Evolutionary conservation across 208 protist genomes (phyloP), one percentile per base, ranked within the genome.

Genomic region (Trypanosoma grayi): DNA sequence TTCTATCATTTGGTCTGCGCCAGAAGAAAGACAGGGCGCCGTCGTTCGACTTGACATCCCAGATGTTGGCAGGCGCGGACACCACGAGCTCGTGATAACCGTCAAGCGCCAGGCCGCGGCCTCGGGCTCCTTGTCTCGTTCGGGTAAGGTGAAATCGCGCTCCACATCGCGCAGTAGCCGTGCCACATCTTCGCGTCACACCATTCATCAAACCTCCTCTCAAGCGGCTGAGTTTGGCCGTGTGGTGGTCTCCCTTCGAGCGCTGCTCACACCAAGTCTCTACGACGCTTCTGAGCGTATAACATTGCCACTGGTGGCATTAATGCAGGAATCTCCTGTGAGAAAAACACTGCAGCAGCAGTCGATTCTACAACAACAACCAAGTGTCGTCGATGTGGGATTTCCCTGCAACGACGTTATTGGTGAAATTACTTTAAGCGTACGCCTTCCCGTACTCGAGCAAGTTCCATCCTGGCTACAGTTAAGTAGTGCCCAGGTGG

Each of bases 211-310:
- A 27, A 11, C 3, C 52, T 10, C 20, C 2, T 24, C 67, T 28
- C 52, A 45, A n/a, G 9, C 52, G 11, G 30, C 9, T 18, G 68
- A 83, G 44, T 6, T 79, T 34, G 70, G 77, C 20, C 54, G 72
- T 36, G 48, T 52, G 27, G 66, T 74, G 31, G 52, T 77, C 11
- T 77, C 66, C 6, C 41, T 84, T 1, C 64, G 77, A 39, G 60
- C 73, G 20, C 47, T 71, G 24, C 39, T 68, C 41, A 71, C 71
- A 0, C 70, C 70, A 3, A 8, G 56, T 16, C 47, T 87, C 16
- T 83, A 87, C 57, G 55, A 47, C 16, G 25, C 27, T 4, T 41
- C 40, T 0, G 76, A 87, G 54, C 22, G 64, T 11, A 27, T 87
- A 1, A 50, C 58, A 25, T 37, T 87, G 20, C 77, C 81, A 2